phyloP scores from a whole-genome alignment of 2,329 filamentous ascomycete genomes.

The Venturia aucupariae region DNA sequence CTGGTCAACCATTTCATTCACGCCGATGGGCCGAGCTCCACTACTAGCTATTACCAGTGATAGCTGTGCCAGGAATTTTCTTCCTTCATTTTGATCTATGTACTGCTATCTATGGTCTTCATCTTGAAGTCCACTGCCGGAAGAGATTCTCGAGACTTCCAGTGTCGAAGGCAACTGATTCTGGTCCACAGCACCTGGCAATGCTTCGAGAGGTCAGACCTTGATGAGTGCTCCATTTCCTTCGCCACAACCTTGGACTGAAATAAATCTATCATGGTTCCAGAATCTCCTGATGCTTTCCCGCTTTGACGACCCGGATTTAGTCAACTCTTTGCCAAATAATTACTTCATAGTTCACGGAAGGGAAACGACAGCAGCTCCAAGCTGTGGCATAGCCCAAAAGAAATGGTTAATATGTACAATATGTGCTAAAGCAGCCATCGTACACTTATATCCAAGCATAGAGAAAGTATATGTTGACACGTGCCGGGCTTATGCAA shows the following conservation, averaged over 20 bases:
- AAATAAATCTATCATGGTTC: not conserved
- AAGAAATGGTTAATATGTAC: too few species aligned
- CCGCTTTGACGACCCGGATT: not conserved
- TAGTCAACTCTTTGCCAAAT: not conserved
- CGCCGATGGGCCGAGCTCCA: not conserved
- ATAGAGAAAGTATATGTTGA: not conserved
- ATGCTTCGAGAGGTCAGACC: not conserved
- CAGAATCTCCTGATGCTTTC: not conserved
- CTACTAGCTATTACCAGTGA: not conserved
- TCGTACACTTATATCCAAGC: not conserved
- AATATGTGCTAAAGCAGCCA: not conserved
- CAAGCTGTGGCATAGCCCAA: too few species aligned
- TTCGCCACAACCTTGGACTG: not conserved
- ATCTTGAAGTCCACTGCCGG: not conserved
- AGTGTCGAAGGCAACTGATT: not conserved
- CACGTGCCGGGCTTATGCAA: too few species aligned
- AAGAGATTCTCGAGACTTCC: not conserved
- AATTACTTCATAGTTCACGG: not conserved
- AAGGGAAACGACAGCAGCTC: not conserved
- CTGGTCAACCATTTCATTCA: slow-evolving; percentile 1
- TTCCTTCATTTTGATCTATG: not conserved
- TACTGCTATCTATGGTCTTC: not conserved
- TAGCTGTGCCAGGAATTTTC: not conserved
- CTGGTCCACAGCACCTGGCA: not conserved
- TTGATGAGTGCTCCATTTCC: not conserved